Percentiles rank a stretch among this genome's conserved stretches.
phyloP scores from a whole-genome alignment of 1,139 yeast species.

The Lodderomyces jiufengensis region DNA sequence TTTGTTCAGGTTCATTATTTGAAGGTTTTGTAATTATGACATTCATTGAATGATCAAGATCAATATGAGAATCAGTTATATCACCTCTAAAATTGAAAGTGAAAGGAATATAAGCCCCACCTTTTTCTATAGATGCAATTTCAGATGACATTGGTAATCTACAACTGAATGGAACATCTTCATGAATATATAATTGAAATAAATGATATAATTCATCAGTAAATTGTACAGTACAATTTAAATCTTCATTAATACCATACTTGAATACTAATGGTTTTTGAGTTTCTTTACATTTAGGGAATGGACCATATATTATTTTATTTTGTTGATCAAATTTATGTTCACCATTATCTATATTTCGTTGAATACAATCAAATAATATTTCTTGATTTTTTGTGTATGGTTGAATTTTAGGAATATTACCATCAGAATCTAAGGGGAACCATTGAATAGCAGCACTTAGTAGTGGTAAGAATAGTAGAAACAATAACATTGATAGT shows the following conservation, averaged over 20 bases:
- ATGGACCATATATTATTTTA: slow-evolving; percentile 54
- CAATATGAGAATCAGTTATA: slow-evolving; percentile 66
- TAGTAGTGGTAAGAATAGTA: slow-evolving; percentile 6
- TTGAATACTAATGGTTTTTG: slow-evolving; percentile 51
- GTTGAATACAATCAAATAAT: slow-evolving; percentile 56
- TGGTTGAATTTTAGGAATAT: slow-evolving; percentile 38
- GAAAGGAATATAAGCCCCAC: slow-evolving; percentile 57
- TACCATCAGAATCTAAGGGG: slow-evolving; percentile 34
- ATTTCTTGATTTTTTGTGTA: slow-evolving; percentile 44
- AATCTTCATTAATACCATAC: slow-evolving; percentile 51
- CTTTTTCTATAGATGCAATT: slow-evolving; percentile 38
- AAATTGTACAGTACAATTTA: slow-evolving; percentile 60
- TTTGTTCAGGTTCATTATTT: slow-evolving; percentile 24
- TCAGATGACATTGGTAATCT: slow-evolving; percentile 52
- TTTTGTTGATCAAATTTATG: slow-evolving; percentile 62
- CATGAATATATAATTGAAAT: slow-evolving; percentile 72
- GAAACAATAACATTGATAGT: slow-evolving; percentile 1
- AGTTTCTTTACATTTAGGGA: slow-evolving; percentile 66
- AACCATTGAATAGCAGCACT: slow-evolving; percentile 26
- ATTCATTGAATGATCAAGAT: slow-evolving; percentile 59
- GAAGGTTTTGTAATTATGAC: slow-evolving; percentile 46
- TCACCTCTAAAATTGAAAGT: slow-evolving; percentile 66
- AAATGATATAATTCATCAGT: slow-evolving; percentile 69
- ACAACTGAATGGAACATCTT: slow-evolving; percentile 75
- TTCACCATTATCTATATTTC: slow-evolving; percentile 74